Evolutionary conservation across 371 early-diverging fungal species (phyloP).

Genomic region (Coemansia sp.): DNA sequence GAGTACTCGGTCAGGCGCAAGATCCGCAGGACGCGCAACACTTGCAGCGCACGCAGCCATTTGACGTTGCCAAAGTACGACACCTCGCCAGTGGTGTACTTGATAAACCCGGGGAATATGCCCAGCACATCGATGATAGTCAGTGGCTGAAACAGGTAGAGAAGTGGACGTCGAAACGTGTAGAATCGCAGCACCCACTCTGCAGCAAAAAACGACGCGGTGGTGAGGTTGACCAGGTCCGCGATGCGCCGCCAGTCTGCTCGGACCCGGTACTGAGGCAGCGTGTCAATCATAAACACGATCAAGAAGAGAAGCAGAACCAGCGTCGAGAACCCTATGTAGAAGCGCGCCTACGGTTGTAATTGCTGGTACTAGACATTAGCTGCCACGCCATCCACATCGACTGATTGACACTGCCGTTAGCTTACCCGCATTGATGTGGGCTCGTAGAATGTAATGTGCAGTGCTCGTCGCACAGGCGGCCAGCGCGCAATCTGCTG

Average conservation of each 20-base stretch:
- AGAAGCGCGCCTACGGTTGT: constrained; percentile 27
- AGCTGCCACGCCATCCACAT: neutral
- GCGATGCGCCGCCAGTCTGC: constrained; percentile 32
- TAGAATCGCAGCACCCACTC: constrained; percentile 46
- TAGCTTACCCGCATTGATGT: constrained; percentile 35
- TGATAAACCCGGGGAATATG: constrained; percentile 33
- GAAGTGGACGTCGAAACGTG: constrained; percentile 17
- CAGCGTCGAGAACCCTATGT: constrained; percentile 31
- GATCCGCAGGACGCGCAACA: constrained; percentile 36
- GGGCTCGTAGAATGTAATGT: constrained; percentile 44
- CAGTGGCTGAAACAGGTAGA: constrained; percentile 38
- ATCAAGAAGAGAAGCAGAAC: constrained; percentile 43
- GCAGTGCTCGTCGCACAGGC: constrained; percentile 22
- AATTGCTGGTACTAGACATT: neutral
- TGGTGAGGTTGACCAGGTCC: constrained; percentile 27
- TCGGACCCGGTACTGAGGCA: constrained; percentile 40
- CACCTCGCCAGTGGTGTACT: constrained; percentile 6
- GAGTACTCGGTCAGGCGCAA: constrained; percentile 42
- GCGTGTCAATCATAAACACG: constrained; percentile 48
- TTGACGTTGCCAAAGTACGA: constrained; percentile 29
- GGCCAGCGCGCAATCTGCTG: constrained; percentile 32
- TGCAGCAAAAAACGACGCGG: constrained; percentile 33
- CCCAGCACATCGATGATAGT: constrained; percentile 36
- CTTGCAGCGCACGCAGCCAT: constrained; percentile 43
- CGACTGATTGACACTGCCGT: too few relatives aligned